Evolutionary conservation across 192 early-diverging fungal genomes (phyloP).

Genomic region (Mortierella antarctica): DNA sequence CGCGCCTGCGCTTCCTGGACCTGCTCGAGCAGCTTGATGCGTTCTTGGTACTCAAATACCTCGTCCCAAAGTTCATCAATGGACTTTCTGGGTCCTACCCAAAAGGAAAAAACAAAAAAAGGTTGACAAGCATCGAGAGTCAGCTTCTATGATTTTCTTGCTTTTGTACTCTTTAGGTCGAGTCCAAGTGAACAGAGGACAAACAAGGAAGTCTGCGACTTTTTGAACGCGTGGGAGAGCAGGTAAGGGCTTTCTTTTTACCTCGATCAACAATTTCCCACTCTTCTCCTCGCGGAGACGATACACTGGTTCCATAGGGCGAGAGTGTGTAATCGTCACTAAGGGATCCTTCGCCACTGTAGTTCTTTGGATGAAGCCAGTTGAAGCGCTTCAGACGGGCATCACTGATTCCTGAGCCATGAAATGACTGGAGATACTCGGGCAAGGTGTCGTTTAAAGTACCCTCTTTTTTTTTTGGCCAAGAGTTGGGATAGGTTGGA

Average conservation of each 20-base stretch:
- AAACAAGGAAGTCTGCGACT: no score
- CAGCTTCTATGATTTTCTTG: no score
- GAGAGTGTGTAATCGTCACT: conserved; percentile 35
- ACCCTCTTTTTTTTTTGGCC: not conserved
- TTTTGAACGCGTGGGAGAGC: not conserved
- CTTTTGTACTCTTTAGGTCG: not conserved
- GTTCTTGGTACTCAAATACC: conserved; percentile 45
- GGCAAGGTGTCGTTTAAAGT: conserved; percentile 1
- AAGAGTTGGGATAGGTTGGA: not conserved
- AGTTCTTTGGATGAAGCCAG: conserved; percentile 44
- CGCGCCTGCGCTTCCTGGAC: conserved; percentile 17
- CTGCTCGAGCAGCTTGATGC: conserved; percentile 30
- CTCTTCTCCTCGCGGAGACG: conserved; percentile 46
- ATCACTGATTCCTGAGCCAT: conserved; percentile 34
- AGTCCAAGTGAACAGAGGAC: not conserved
- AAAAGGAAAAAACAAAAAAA: not conserved
- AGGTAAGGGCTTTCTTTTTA: not conserved
- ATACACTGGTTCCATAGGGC: conserved; percentile 37
- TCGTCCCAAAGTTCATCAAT: conserved; percentile 46
- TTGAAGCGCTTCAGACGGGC: conserved; percentile 28
- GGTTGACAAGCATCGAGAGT: not conserved
- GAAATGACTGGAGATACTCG: conserved; percentile 28
- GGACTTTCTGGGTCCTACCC: conserved; percentile 34
- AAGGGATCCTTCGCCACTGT: conserved; percentile 27
- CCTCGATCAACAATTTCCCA: conserved; percentile 41